These are phyloP conservation scores for Clarireedia homoeocarpa DNA, from an alignment of 2,329 filamentous ascomycete genomes.

Conservation along the genomic window DNA sequence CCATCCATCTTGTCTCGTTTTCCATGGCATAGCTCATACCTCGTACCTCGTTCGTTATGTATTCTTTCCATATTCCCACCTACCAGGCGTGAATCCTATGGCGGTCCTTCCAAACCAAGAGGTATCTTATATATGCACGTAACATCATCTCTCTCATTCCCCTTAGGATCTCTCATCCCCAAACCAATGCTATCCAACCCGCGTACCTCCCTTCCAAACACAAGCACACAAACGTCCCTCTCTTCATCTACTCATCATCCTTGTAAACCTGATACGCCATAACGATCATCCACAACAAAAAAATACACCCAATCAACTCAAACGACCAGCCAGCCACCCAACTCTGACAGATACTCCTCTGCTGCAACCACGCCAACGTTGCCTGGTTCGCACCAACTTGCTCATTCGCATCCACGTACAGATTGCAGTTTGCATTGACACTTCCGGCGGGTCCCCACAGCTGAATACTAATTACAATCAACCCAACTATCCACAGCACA, in stretches of 20 bases:
- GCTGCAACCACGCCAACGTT: slow-evolving; percentile 57
- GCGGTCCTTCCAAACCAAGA: too few relatives aligned
- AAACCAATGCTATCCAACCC: background rate
- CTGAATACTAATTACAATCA: slow-evolving; percentile 54
- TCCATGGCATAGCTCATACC: too few relatives aligned
- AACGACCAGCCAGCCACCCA: slow-evolving; percentile 61
- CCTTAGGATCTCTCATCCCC: background rate
- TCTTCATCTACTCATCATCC: slow-evolving; percentile 26
- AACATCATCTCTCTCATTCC: background rate
- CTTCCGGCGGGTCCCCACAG: slow-evolving; percentile 53
- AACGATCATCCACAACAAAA: slow-evolving; percentile 60
- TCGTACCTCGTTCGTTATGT: too few relatives aligned
- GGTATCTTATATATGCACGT: background rate
- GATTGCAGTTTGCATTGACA: slow-evolving; percentile 52
- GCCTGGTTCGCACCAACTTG: slow-evolving; percentile 43
- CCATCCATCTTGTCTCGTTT: too few relatives aligned
- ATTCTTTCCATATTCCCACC: too few relatives aligned
- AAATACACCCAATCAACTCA: slow-evolving; percentile 49
- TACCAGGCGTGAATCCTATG: too few relatives aligned
- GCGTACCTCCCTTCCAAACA: slow-evolving; percentile 8
- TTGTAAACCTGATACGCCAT: slow-evolving; percentile 56
- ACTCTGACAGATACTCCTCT: slow-evolving; percentile 54
- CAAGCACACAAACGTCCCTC: slow-evolving; percentile 29
- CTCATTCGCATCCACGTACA: slow-evolving; percentile 45
- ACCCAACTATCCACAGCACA: slow-evolving; percentile 58